A percentile compares a stretch with the other conserved stretches of the same genome.
Conservation (phyloP, 371 early-diverging fungal species). For the Parasitella parasitica region DNA sequence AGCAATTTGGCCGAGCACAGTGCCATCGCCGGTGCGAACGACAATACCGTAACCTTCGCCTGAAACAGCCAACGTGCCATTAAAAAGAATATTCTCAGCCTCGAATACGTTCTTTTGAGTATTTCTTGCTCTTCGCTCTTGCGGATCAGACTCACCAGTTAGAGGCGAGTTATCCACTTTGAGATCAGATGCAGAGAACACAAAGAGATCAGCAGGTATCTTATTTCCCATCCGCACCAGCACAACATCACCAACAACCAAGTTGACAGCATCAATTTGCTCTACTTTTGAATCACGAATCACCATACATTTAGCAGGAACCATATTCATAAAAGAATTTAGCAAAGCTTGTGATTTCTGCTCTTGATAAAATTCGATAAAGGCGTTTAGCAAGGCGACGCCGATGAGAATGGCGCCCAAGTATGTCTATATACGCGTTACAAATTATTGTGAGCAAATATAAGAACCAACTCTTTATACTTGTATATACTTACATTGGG, state of each 20-base stretch:
- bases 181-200: constrained; percentile 77
- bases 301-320: constrained; percentile 78
- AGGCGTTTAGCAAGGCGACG: constrained; percentile 88
- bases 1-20: constrained; percentile 94
- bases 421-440: constrained; percentile 63
- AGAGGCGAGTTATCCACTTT: constrained; percentile 97
- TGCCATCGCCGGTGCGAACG: constrained; percentile 87
- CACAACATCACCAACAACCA: constrained; percentile 90
- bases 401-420: constrained; percentile 85
- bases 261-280: constrained; percentile 63
- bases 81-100: constrained; percentile 88
- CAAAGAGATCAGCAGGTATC: constrained; percentile 85
- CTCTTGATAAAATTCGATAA: constrained; percentile 89
- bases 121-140: constrained; percentile 66
- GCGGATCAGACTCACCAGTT: constrained; percentile 95
- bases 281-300: constrained; percentile 72
- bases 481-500: constrained; percentile 55
- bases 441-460: background rate
- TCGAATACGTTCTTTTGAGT: constrained; percentile 79
- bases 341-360: constrained; percentile 84
- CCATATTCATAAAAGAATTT: constrained; percentile 89
- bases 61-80: constrained; percentile 81
- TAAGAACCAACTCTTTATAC: background rate
- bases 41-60: constrained; percentile 94
- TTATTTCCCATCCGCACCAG: constrained; percentile 90